phyloP scores from a whole-genome alignment of 306 rosid species.

The Geum urbanum region DNA sequence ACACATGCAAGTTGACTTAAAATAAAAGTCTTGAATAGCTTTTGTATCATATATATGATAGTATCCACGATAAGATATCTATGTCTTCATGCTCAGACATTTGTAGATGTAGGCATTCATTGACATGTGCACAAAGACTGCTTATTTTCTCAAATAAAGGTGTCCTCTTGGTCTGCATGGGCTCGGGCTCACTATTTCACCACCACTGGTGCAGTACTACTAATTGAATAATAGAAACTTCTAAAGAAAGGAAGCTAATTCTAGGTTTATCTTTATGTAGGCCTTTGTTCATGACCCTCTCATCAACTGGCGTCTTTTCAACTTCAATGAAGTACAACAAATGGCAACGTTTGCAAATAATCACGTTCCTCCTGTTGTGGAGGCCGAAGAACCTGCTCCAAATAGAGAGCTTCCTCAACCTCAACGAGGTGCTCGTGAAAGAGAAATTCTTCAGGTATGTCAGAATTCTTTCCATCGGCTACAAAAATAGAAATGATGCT shows the following conservation, averaged over 20 bases:
- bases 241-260: slow-evolving; percentile 9
- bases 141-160: not conserved
- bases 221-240: not conserved
- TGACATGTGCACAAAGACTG: not conserved
- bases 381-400: slow-evolving; percentile 65
- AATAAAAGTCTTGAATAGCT: no score
- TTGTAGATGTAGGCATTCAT: not conserved
- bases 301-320: slow-evolving; percentile 99
- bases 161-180: not conserved
- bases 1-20: not conserved
- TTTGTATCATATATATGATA: not conserved
- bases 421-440: no score
- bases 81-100: not conserved
- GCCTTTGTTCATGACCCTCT: slow-evolving; percentile 99
- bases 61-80: slow-evolving; percentile 1
- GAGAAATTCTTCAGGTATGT: slow-evolving; percentile 14
- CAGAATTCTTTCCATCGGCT: not conserved
- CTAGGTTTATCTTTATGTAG: slow-evolving; percentile 37
- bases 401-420: slow-evolving; percentile 53
- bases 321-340: slow-evolving; percentile 96
- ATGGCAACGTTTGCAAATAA: slow-evolving; percentile 66
- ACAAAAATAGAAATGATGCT: not conserved
- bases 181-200: not conserved
- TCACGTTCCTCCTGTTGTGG: slow-evolving; percentile 64
- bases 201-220: not conserved